Evolutionary conservation across 164 flowering plant species (phyloP), one percentile per base, ranked within the genome.

Genomic region (Nelumbo lutea): DNA sequence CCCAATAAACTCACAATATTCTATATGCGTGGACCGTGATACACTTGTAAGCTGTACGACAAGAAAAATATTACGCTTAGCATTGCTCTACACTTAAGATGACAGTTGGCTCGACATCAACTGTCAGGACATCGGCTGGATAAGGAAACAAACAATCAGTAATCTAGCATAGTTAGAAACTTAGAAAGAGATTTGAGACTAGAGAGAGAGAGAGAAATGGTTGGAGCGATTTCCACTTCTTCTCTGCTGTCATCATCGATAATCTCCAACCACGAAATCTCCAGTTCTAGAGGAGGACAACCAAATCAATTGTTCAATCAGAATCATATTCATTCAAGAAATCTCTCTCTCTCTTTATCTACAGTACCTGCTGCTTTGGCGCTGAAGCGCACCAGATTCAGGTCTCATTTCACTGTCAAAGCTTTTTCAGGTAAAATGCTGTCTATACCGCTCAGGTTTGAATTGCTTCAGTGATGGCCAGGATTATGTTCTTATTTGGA

Each of bases 371-470:
- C 58, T 38, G 45, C 40, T 47, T 13, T 67, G 68, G 72, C 62
- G 42, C 61, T 43, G 10, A 67, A 46, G 55, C 53, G 43, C 52
- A 62, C 62, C 38, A 59, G 42, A 68, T 47, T 58, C 40, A 60
- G 39, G 48, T 59, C 72, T 66, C 79, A 56, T 66, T 78, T 80
- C 67, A 56, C 70, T 56, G 73, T 76, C 2, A 79, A 56, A 62
- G 76, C 82, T 68, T 79, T 83, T 64, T 76, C 81, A 73, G 83
- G 84, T 79, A 69, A 64, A 57, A 44, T 43, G 4, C 55, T 6
- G 53, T 53, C 27, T 9, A 15, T 66, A 10, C 3, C 57, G 14
- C 40, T 42, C 55, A 45, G 43, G 3, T 10, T 65, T 52, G 27
- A 27, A 27, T 27, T 27, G 27, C 27, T 27, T 27, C 27, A 27